Evolutionary conservation across 2,329 filamentous ascomycete species (phyloP), one percentile per base, ranked within the genome.

Genomic region (Colletotrichum australisinense): DNA sequence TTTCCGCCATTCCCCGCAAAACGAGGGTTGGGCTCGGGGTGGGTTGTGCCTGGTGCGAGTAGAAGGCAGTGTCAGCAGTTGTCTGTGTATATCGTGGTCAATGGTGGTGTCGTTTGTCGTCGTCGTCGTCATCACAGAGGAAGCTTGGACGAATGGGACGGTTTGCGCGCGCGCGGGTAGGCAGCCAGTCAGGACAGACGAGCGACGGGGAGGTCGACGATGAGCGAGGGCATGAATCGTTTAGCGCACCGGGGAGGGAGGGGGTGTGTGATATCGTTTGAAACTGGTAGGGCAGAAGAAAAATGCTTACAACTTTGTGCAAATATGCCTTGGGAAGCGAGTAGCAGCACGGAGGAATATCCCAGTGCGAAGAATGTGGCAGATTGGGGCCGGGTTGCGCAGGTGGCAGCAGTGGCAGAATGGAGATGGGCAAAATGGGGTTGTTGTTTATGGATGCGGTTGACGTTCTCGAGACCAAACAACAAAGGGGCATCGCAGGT

Each of bases 1-100:
- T 89, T 78, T 91, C 89, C 78, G 87, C 86, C 88, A 90, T 87
- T 79, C 73, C 74, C 74, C 63, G 63, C 66, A 69, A 16, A 62
- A 70, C 62, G 66, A 70, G 57, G 67, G 63, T 64, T 64, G 56
- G 62, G 66, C 58, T 59, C 62, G 26, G 35, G 46, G 62, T 56
- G 67, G 38, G 19, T 35, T 30, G 38, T 56, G 35, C 62, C 71
- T 73, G 62, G 19, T 14, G 26, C 60, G 52, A 35, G n/a, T 6
- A 32, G n/a, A 63, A 30, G 14, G 26, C 4, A 57, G 22, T 60
- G 67, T 73, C 56, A 73, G 71, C 62, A 62, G 28, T 24, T 62
- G 35, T 56, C 46, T 60, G 26, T 30, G 12, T 49, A 22, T 35
- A 26, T 49, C 12, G 32, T 32, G 30, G 30, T 35, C 60, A n/a